Percentiles rank a stretch among this genome's conserved stretches.
phyloP scores from a whole-genome alignment of 805 yeast species.

The Metschnikowia similis region DNA sequence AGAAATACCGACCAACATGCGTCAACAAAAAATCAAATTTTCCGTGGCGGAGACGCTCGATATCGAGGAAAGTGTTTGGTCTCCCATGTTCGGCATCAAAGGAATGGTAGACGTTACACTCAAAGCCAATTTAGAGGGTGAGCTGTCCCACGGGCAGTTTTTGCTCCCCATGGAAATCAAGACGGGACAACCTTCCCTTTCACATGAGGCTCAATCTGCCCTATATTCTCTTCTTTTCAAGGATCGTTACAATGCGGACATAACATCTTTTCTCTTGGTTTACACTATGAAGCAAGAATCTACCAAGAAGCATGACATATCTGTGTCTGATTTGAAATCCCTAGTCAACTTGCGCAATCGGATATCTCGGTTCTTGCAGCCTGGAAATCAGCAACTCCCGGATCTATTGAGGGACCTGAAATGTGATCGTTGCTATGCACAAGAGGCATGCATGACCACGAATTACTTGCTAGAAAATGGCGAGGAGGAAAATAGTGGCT shows the following conservation, averaged over 20 bases:
- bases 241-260: constrained; percentile 73
- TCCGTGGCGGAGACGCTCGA: constrained; percentile 66
- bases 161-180: constrained; percentile 86
- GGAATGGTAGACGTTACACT: constrained; percentile 90
- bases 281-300: constrained; percentile 59
- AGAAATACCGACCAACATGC: constrained; percentile 23
- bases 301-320: constrained; percentile 51
- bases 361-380: constrained; percentile 55
- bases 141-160: constrained; percentile 34
- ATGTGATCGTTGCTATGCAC: constrained; percentile 60
- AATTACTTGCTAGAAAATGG: constrained; percentile 61
- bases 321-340: constrained; percentile 55
- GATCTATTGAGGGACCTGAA: constrained; percentile 45
- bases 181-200: constrained; percentile 65
- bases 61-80: constrained; percentile 88
- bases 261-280: constrained; percentile 61
- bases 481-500: constrained; percentile 48
- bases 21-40: constrained; percentile 36
- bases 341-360: constrained; percentile 70
- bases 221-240: constrained; percentile 73
- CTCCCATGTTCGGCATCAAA: constrained; percentile 82
- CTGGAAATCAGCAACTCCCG: constrained; percentile 50
- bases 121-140: constrained; percentile 47
- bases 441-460: constrained; percentile 59
- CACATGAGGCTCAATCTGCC: constrained; percentile 84